These are phyloP conservation scores for Adansonia rubrostipa DNA, from an alignment of 441 rosid species.

Conservation along the genomic window DNA sequence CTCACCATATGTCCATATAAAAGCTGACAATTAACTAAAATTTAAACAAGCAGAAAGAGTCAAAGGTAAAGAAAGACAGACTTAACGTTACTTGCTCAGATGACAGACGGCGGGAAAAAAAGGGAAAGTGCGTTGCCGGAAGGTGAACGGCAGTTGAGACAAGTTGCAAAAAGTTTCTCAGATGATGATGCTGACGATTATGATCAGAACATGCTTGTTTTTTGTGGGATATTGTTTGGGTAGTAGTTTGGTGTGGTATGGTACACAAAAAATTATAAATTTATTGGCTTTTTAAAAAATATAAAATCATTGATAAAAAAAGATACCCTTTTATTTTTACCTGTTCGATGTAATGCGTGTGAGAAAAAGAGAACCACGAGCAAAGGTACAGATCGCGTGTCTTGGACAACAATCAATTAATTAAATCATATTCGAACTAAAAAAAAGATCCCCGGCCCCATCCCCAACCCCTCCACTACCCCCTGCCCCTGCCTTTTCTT, in stretches of 20 bases:
- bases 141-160: slow-evolving; percentile 26
- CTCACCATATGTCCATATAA: slow-evolving; percentile 4
- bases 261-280: slow-evolving; percentile 23
- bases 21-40: not conserved
- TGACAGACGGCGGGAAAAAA: slow-evolving; percentile 17
- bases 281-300: not conserved
- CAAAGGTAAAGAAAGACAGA: slow-evolving; percentile 11
- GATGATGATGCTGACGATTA: slow-evolving; percentile 30
- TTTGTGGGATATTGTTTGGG: slow-evolving; percentile 18
- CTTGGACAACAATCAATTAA: too few species aligned
- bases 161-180: slow-evolving; percentile 22
- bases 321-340: not conserved
- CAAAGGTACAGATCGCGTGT: slow-evolving; percentile 37
- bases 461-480: not conserved
- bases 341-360: slow-evolving; percentile 25
- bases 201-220: slow-evolving; percentile 35
- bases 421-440: too few species aligned
- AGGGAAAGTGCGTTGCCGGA: slow-evolving; percentile 26
- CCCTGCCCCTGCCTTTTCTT: not conserved
- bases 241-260: slow-evolving; percentile 28
- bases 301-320: slow-evolving; percentile 7
- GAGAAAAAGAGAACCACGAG: slow-evolving; percentile 23
- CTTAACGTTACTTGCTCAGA: slow-evolving; percentile 22
- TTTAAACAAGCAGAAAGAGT: not conserved
- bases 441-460: not conserved